Conservation (phyloP, 129 eudicot genomes). For the Gnaphalium uliginosum region DNA sequence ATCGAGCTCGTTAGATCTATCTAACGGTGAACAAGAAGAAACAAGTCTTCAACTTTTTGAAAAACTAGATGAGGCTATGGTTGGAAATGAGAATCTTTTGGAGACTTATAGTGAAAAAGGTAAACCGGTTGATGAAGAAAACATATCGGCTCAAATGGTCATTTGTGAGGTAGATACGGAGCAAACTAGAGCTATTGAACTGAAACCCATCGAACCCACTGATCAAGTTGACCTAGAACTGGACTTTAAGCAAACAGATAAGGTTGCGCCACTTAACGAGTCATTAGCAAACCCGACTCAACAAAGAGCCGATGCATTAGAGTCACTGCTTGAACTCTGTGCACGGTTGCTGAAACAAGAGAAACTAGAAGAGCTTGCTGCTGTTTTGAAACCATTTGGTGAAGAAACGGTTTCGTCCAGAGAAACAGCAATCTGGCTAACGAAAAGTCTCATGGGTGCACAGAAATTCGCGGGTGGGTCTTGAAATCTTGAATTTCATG, state of each 20-base stretch:
- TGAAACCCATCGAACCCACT: conserved; percentile 18
- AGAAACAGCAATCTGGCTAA: conserved; percentile 97
- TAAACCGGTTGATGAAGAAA: conserved; percentile 40
- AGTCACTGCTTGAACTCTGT: conserved; percentile 83
- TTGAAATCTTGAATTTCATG: conserved; percentile 16
- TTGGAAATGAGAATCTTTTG: conserved; percentile 29
- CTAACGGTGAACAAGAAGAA: conserved; percentile 48
- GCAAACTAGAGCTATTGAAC: conserved; percentile 31
- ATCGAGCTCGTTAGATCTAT: conserved; percentile 38
- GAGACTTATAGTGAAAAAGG: conserved; percentile 40
- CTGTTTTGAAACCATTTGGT: conserved; percentile 87
- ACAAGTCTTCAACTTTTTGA: conserved; percentile 25
- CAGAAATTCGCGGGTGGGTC: conserved; percentile 52
- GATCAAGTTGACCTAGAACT: conserved; percentile 28
- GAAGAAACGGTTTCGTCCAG: conserved; percentile 91
- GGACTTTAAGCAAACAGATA: conserved; percentile 30
- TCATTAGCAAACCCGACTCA: conserved; percentile 40
- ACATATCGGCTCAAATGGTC: conserved; percentile 25
- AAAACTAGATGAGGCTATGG: conserved; percentile 37
- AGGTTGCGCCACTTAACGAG: conserved; percentile 31
- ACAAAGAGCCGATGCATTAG: conserved; percentile 84
- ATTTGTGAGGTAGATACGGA: conserved; percentile 42
- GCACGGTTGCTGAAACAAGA: conserved; percentile 81
- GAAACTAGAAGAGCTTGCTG: conserved; percentile 83
- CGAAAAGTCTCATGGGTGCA: conserved; percentile 78